Evolutionary conservation across 2,329 filamentous ascomycete species (phyloP), one percentile per base, ranked within the genome.

Genomic region (Aspergillaceae sp.): DNA sequence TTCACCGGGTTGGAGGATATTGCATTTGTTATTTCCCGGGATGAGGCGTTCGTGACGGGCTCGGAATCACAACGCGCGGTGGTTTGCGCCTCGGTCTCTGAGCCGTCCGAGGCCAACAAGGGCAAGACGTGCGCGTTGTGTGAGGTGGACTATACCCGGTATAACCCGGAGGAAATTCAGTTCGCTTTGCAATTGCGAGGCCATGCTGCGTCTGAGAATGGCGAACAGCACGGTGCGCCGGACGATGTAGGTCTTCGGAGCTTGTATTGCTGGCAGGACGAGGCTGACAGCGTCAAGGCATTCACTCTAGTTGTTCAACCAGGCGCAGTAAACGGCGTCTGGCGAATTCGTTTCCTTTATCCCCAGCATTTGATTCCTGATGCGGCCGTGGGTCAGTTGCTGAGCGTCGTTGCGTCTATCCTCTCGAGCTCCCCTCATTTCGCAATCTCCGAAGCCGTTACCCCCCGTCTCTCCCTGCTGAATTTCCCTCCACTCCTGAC

Each of bases 1-100:
- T 54, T 61, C 28, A 60, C 54, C n/a, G 58, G 56, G 1, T 48
- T 55, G 4, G 57, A 61, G 2, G 58, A 61, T 41, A 33, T 59
- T 33, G 55, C 57, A 7, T 61, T 60, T 45, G 47, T 48, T 11
- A 32, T 57, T 7, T 47, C 44, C 11, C 47, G 51, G 30, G 40
- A 44, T 9, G 27, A 40, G 3, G 41, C 38, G 29, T 52, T 49
- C 30, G 42, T 37, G 33, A 8, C 43, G 8, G 48, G 19, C 19
- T 40, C 46, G 6, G 34, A 44, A 27, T 38, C 33, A 3, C n/a
- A 41, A 27, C 46, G 35, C n/a, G 42, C 41, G 2, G 29, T 56
- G 7, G 40, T 55, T 26, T 44, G 45, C 7, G 56, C 56, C 10
- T 53, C 49, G 19, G 41, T 50, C 4, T 27, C 46, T 29, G 41